phyloP scores from a whole-genome alignment of 495 filamentous ascomycete genomes.

The Delitschia confertaspora region DNA sequence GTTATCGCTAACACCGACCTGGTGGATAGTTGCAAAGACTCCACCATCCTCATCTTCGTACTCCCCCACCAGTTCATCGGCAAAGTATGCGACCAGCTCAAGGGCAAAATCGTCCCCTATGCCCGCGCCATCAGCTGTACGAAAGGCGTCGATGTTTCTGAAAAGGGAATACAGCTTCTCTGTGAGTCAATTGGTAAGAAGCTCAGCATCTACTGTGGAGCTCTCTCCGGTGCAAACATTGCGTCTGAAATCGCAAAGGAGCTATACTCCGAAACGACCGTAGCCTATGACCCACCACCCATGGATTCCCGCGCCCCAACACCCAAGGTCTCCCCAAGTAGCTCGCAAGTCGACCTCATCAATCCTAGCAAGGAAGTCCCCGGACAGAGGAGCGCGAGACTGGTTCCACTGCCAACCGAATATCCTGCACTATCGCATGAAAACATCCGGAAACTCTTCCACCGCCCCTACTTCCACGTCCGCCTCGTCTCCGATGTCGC shows the following conservation, averaged over 20 bases:
- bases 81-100: conserved; percentile 72
- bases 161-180: conserved; percentile 74
- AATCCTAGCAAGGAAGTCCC: conserved; percentile 55
- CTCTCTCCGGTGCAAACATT: conserved; percentile 93
- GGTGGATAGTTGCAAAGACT: conserved; percentile 67
- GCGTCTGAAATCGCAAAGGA: conserved; percentile 89
- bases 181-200: conserved; percentile 87
- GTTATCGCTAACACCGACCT: conserved; percentile 84
- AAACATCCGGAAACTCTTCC: conserved; percentile 75
- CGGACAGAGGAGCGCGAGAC: conserved; percentile 44
- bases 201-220: conserved; percentile 93
- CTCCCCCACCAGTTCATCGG: conserved; percentile 96
- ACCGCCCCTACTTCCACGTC: conserved; percentile 96
- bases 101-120: conserved; percentile 81
- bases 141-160: conserved; percentile 89
- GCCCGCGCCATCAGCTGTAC: conserved; percentile 95
- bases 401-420: conserved; percentile 64
- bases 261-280: conserved; percentile 93
- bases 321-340: conserved; percentile 48
- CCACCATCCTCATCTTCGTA: conserved; percentile 90
- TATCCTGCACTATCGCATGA: conserved; percentile 77
- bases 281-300: conserved; percentile 91
- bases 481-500: conserved; percentile 86
- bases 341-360: conserved; percentile 52
- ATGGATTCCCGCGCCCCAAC: conserved; percentile 66